Evolutionary conservation across 257 asterid genomes (phyloP), one percentile per base, ranked within the genome.

Genomic region (Solanum chiquidenum): DNA sequence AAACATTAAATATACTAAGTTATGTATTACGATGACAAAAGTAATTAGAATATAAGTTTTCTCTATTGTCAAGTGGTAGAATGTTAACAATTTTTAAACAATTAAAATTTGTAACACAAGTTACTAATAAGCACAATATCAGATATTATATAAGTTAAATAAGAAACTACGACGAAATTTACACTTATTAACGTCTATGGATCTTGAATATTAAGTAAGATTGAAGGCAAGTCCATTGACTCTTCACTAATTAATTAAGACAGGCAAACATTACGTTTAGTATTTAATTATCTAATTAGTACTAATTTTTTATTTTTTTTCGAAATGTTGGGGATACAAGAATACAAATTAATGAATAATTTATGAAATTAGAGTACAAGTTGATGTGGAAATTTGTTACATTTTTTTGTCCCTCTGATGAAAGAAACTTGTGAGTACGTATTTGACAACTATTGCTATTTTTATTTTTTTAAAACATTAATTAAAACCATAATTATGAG

Each of bases 201-300:
- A 25, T 12, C 21, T 77, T 14, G n/a, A 77, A 72, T 40, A 60
- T 84, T 89, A 89, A 88, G 89, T 90, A 88, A 89, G 90, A 62
- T 13, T 44, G 83, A 88, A 60, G 92, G 62, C 38, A 85, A 27
- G 86, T 82, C 46, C 58, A 66, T 89, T 89, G 92, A 91, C 93
- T 83, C 87, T 64, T 62, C 68, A 44, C 25, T 84, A 49, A 85
- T 83, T 49, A 13, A 3, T 34, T 2, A 49, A 14, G 68, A 80
- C 42, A 29, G 18, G 33, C 2, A 79, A 42, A 44, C n/a, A 80
- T 46, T 35, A 44, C 29, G 25, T 79, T 14, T 44, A 44, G 85
- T 44, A n/a, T 23, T 69, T 69, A 68, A 27, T n/a, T 40, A 46
- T 46, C 27, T 80, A 16, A 25, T 27, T 79, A 44, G 9, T 52